Evolutionary conservation across 2,329 filamentous ascomycete species (phyloP).

Genomic region (Bretziella fagacearum): DNA sequence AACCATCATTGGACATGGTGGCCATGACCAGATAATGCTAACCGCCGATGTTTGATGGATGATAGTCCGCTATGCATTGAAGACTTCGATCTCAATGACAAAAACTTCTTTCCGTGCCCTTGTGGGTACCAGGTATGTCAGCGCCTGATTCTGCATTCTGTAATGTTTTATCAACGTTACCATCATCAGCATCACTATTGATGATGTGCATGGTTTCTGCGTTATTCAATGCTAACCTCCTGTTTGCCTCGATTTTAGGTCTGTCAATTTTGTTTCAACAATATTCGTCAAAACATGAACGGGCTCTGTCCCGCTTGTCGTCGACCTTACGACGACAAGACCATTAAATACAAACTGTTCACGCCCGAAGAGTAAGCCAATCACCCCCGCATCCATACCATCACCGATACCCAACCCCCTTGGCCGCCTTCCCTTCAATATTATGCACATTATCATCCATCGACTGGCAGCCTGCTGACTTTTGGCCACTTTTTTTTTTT

Average conservation of each 20-base stretch:
- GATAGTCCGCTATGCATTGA: slow-evolving; percentile 93
- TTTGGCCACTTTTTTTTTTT: slow-evolving; percentile 18
- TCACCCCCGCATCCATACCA: not conserved
- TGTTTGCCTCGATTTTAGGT: slow-evolving; percentile 41
- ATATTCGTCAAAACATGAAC: slow-evolving; percentile 96
- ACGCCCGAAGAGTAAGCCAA: slow-evolving; percentile 75
- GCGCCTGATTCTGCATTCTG: slow-evolving; percentile 3
- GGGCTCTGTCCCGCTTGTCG: slow-evolving; percentile 94
- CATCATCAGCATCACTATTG: no score
- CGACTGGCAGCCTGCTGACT: not conserved
- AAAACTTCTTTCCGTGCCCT: slow-evolving; percentile 90
- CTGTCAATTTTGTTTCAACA: slow-evolving; percentile 99
- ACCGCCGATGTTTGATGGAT: slow-evolving; percentile 13
- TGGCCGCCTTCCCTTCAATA: not conserved
- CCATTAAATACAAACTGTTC: slow-evolving; percentile 91
- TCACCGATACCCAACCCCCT: not conserved
- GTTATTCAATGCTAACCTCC: not conserved
- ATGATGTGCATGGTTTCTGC: not conserved
- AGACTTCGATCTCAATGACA: slow-evolving; percentile 94
- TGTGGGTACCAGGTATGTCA: slow-evolving; percentile 87
- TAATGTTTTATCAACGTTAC: no score
- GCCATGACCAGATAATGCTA: not conserved
- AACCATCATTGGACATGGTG: no score
- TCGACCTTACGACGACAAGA: slow-evolving; percentile 88
- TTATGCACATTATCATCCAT: no score